A percentile compares a stretch with the other conserved stretches of the same genome.
These are phyloP conservation scores for Ophiocordyceps camponoti-leonardi DNA, from an alignment of 2,329 filamentous ascomycete species.

Conservation along the genomic window DNA sequence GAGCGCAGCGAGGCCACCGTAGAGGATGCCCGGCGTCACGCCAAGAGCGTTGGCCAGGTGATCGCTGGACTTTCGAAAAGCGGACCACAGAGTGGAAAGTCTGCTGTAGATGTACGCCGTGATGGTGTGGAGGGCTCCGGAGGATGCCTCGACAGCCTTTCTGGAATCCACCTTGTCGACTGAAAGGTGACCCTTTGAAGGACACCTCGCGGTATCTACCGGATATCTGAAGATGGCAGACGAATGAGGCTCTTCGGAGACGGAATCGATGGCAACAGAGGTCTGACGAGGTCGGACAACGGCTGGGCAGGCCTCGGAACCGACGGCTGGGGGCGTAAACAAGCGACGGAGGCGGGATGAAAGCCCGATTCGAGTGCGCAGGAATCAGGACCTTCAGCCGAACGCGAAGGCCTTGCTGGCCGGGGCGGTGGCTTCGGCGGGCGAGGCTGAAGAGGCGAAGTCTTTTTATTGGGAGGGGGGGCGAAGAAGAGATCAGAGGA, in stretches of 20 bases:
- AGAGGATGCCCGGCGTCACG: conserved; percentile 28
- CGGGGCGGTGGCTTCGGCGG: neutral
- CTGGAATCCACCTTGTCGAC: conserved; percentile 45
- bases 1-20: conserved; percentile 31
- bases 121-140: conserved; percentile 45
- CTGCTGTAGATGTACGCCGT: conserved; percentile 39
- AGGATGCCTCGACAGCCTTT: conserved; percentile 39
- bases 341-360: neutral
- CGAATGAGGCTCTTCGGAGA: neutral
- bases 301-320: neutral
- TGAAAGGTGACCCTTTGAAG: conserved; percentile 17
- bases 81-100: conserved; percentile 28
- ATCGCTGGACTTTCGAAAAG: conserved; percentile 29
- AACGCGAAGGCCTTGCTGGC: neutral
- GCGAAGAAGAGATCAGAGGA: neutral
- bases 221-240: neutral
- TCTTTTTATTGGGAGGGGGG: neutral
- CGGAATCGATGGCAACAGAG: neutral
- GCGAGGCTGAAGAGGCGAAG: neutral
- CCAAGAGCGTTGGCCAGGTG: conserved; percentile 34
- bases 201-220: conserved; percentile 11
- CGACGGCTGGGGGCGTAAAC: neutral
- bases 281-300: neutral
- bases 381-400: neutral
- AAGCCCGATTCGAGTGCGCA: neutral